Conservation (phyloP, 2,329 filamentous ascomycete species). For the Aspergillus versicolor region DNA sequence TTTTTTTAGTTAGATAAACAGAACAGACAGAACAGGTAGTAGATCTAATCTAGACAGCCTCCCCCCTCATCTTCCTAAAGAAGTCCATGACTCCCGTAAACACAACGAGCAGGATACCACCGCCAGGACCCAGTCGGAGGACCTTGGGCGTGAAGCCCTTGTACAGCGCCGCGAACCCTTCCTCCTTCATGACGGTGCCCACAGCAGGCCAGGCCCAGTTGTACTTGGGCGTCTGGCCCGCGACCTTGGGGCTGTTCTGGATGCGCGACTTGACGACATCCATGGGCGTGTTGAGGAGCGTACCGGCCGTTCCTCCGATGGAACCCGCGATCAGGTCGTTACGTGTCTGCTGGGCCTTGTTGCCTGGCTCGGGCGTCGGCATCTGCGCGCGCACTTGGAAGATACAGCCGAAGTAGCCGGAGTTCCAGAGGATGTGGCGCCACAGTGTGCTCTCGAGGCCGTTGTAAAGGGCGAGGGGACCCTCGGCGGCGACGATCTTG, state of each 20-base stretch:
- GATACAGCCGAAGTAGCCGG: constrained; percentile 96
- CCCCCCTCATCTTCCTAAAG: constrained; percentile 68
- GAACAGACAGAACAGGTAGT: not conserved
- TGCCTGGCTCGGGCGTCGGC: constrained; percentile 66
- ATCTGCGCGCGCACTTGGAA: constrained; percentile 90
- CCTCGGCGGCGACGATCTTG: constrained; percentile 78
- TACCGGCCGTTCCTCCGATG: constrained; percentile 86
- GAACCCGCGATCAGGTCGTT: constrained; percentile 88
- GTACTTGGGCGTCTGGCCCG: constrained; percentile 87
- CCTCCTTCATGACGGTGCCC: constrained; percentile 84
- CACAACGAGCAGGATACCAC: constrained; percentile 57
- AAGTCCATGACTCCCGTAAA: constrained; percentile 66
- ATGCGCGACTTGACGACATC: constrained; percentile 98
- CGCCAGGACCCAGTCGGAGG: constrained; percentile 69
- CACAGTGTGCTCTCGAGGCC: constrained; percentile 95
- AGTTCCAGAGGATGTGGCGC: constrained; percentile 93
- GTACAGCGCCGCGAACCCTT: constrained; percentile 88
- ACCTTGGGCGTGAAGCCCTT: constrained; percentile 99
- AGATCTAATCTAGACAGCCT: not conserved
- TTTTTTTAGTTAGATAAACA: not conserved
- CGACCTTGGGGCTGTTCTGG: constrained; percentile 83
- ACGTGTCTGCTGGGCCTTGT: constrained; percentile 75
- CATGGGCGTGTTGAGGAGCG: constrained; percentile 90
- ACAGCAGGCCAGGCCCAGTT: constrained; percentile 96
- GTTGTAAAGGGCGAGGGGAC: constrained; percentile 87